phyloP scores from a whole-genome alignment of 345 rosid genomes.

The Litchi chinensis region DNA sequence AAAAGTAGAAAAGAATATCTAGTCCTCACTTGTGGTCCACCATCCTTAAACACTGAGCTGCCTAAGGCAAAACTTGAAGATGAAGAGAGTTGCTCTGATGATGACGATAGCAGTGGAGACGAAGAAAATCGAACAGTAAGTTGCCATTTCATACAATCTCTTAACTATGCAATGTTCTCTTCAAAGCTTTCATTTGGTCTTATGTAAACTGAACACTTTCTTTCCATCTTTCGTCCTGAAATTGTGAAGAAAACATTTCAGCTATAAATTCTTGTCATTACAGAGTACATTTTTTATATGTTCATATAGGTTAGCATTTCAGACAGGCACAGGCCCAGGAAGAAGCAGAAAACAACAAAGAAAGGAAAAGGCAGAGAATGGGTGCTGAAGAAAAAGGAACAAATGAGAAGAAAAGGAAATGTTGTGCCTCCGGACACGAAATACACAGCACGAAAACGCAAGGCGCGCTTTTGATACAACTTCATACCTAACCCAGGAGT shows the following conservation, averaged over 20 bases:
- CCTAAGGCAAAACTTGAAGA: slow-evolving; percentile 53
- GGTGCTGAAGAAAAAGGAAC: slow-evolving; percentile 85
- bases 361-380: slow-evolving; percentile 77
- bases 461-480: slow-evolving; percentile 59
- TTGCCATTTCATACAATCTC: not conserved
- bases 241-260: not conserved
- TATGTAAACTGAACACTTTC: not conserved
- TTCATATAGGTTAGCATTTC: slow-evolving; percentile 55
- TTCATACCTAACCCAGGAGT: not conserved
- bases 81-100: slow-evolving; percentile 67
- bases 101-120: slow-evolving; percentile 60
- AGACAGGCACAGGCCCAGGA: slow-evolving; percentile 78
- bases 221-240: not conserved
- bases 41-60: slow-evolving; percentile 47
- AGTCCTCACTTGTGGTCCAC: slow-evolving; percentile 81
- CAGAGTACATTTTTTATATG: not conserved
- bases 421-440: slow-evolving; percentile 74
- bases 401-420: slow-evolving; percentile 80
- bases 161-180: not conserved
- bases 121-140: slow-evolving; percentile 67
- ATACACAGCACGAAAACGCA: slow-evolving; percentile 83
- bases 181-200: not conserved
- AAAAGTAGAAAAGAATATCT: slow-evolving; percentile 85
- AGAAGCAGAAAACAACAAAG: slow-evolving; percentile 68
- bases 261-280: not conserved